phyloP scores from a whole-genome alignment of 352 stramenopile genomes.

The Pelagophyceae sp. region DNA sequence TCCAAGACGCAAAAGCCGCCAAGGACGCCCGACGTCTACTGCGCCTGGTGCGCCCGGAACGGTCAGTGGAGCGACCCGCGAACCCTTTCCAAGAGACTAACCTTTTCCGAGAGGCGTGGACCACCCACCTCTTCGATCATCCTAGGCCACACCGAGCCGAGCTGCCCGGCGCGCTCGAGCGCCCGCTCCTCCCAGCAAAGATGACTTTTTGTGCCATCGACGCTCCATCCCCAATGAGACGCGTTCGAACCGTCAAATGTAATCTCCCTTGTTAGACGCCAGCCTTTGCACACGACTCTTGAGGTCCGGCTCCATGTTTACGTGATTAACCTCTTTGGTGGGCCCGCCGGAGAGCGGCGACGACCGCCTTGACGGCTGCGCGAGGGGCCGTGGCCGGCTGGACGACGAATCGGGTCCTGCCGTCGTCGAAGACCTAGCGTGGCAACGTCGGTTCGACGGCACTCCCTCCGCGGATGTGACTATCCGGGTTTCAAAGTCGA shows the following conservation, averaged over 20 bases:
- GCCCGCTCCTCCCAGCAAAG: background rate
- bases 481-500: background rate
- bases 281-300: too few species aligned
- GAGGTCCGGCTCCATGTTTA: too few species aligned
- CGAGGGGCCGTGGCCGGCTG: background rate
- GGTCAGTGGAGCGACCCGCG: too few species aligned
- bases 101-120: too few species aligned
- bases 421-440: background rate
- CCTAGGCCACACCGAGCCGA: background rate
- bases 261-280: too few species aligned
- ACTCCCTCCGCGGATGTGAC: background rate
- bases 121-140: too few species aligned
- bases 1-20: background rate
- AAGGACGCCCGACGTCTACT: background rate
- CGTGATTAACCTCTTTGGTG: too few species aligned
- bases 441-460: background rate
- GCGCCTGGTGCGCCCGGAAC: constrained; percentile 15
- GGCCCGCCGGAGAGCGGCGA: background rate
- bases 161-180: background rate
- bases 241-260: background rate
- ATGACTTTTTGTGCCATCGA: background rate
- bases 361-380: background rate
- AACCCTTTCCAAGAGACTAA: too few species aligned
- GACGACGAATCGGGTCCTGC: background rate
- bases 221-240: background rate